Conservation (phyloP, 805 yeast species). For the Wickerhamiella siamensis region DNA sequence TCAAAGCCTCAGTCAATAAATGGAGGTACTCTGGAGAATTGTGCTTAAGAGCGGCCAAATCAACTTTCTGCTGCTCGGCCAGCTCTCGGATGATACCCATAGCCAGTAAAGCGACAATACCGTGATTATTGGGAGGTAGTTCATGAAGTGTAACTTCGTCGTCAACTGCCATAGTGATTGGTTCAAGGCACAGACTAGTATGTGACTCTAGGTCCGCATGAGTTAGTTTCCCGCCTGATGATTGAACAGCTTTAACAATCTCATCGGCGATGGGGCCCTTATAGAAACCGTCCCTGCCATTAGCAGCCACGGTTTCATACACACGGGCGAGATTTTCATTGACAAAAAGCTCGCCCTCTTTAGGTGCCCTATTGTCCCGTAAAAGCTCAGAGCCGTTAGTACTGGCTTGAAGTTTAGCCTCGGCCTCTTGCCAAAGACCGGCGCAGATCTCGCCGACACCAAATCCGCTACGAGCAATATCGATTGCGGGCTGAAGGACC, state of each 20-base stretch:
- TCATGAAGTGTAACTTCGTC: slow-evolving; percentile 54
- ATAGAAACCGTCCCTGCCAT: slow-evolving; percentile 56
- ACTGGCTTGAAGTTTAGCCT: slow-evolving; percentile 27
- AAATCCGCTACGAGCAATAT: slow-evolving; percentile 53
- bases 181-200: slow-evolving; percentile 48
- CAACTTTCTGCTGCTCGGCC: slow-evolving; percentile 30
- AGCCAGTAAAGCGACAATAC: slow-evolving; percentile 59
- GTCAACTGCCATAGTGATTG: slow-evolving; percentile 34
- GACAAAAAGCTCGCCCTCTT: slow-evolving; percentile 40
- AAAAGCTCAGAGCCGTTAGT: slow-evolving; percentile 25
- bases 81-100: slow-evolving; percentile 50
- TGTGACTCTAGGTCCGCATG: slow-evolving; percentile 44
- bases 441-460: slow-evolving; percentile 50
- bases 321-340: slow-evolving; percentile 43
- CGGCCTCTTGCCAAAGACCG: slow-evolving; percentile 33
- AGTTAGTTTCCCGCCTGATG: slow-evolving; percentile 42
- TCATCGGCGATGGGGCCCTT: slow-evolving; percentile 55
- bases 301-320: slow-evolving; percentile 34
- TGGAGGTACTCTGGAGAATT: slow-evolving; percentile 62
- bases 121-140: slow-evolving; percentile 77
- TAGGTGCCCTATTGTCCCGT: slow-evolving; percentile 32
- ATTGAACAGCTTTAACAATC: slow-evolving; percentile 39
- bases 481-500: slow-evolving; percentile 33
- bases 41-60: slow-evolving; percentile 32
- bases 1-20: slow-evolving; percentile 52